phyloP scores from a whole-genome alignment of 345 rosid species.

The Mercurialis annua region DNA sequence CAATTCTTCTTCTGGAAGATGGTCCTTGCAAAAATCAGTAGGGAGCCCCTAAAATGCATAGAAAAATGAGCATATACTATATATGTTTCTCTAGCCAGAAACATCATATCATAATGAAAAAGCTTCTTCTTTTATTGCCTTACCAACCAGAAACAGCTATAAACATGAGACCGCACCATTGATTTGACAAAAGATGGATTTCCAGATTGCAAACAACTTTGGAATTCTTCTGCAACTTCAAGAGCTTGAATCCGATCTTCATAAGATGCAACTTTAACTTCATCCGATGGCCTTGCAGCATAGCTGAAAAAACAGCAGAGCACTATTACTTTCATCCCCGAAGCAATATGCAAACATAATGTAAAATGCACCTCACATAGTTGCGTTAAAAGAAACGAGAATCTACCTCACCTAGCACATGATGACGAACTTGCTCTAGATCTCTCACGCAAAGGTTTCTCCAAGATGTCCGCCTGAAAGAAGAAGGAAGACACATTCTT shows the following conservation, averaged over 20 bases:
- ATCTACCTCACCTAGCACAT: constrained; percentile 33
- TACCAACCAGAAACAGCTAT: constrained; percentile 73
- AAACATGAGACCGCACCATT: constrained; percentile 74
- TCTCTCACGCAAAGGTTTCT: constrained; percentile 22
- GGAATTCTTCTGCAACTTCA: constrained; percentile 45
- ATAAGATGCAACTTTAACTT: constrained; percentile 40
- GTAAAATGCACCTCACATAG: background rate
- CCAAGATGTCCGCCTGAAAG: constrained; percentile 29
- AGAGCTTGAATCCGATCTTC: constrained; percentile 40
- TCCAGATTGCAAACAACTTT: constrained; percentile 30
- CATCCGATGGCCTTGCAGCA: constrained; percentile 44
- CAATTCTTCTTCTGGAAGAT: constrained; percentile 30
- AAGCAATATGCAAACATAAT: background rate
- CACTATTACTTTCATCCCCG: background rate
- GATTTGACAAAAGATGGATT: constrained; percentile 57
- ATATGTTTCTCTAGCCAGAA: background rate
- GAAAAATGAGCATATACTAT: background rate
- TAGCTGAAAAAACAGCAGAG: constrained; percentile 31
- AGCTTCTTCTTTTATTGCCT: constrained; percentile 10
- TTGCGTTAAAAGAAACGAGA: background rate
- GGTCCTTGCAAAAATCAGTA: constrained; percentile 30
- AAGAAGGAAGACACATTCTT: background rate
- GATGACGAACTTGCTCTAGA: constrained; percentile 31
- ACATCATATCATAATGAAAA: background rate
- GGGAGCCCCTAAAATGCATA: constrained; percentile 40